Base-by-base conservation (phyloP, 179 eudicot species). In the Gypsophila paniculata region DNA sequence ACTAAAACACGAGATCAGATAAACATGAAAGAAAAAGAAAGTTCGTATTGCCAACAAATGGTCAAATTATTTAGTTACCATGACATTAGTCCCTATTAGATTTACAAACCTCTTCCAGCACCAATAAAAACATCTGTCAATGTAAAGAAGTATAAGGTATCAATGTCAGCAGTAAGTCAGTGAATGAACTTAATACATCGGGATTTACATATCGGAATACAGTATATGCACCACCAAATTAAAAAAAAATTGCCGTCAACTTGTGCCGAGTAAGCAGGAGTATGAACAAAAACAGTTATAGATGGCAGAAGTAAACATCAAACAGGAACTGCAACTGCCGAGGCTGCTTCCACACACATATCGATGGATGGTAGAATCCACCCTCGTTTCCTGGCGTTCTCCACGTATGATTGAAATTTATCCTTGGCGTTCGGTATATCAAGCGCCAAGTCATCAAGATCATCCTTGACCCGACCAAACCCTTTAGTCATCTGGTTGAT, bases 401-500 rank as follows among this genome's bases (percentile, higher is more conserved):
- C 90, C 32, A 78, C 52, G 38, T 94, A 94, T 12, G 77, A 71
- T 7, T 71, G 74, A 18, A 88, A 90, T 70, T 94, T 94, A 23
- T 81, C 88, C 74, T 78, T 69, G 2, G 99, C 99, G 76, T 89
- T 88, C 0, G 99, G 99, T 22, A 91, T 94, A 72, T 94, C 99
- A 10, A 94, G 97, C 0, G 99, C 97, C 81, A 94, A 82, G 79
- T 94, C 99, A 55, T 91, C 99, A 5, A 94, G 86, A 72, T 85
- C 92, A 1, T 94, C 99, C 75, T 74, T 86, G 75, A 91, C 84
- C 74, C 99, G 81, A 25, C 86, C 83, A 70, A 89, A 88, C 38
- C 99, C 99, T 71, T 90, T 91, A 8, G 92, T 88, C 97, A 94
- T 87, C 77, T 94, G 97, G 76, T 94, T 94, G 66, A 78, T 88